Conservation (phyloP, 176 grass and related monocot species). For the Oryza rufipogon region DNA sequence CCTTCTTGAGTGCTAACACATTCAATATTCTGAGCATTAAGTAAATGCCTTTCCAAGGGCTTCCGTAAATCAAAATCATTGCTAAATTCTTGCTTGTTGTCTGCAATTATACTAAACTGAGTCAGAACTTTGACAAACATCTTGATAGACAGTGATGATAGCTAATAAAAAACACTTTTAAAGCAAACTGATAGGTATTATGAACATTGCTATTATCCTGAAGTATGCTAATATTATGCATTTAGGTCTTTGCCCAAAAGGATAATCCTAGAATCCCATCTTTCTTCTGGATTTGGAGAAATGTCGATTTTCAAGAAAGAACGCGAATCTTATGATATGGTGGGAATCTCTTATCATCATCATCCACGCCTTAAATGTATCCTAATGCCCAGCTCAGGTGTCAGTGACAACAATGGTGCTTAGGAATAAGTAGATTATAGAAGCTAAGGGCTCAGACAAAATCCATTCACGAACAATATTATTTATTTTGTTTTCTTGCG, state of each 20-base stretch:
- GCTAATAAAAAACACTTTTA: not conserved
- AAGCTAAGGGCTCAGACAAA: not conserved
- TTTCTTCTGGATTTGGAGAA: too few relatives aligned
- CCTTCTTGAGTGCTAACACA: conserved; percentile 77
- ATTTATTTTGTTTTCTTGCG: not conserved
- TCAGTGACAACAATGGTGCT: not conserved
- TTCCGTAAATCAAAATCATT: conserved; percentile 94
- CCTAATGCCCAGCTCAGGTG: not conserved
- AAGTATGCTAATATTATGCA: too few relatives aligned
- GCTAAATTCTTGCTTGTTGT: conserved; percentile 74
- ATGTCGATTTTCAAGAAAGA: too few relatives aligned
- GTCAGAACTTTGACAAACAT: not conserved
- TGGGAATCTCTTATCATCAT: too few relatives aligned
- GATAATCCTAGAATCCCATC: too few relatives aligned
- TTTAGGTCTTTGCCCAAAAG: too few relatives aligned
- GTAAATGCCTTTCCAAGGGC: conserved; percentile 71
- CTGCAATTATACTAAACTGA: conserved; percentile 53
- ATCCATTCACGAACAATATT: not conserved
- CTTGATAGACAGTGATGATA: not conserved
- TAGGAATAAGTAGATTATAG: conserved; percentile 17
- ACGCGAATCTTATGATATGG: too few relatives aligned
- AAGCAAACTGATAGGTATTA: not conserved
- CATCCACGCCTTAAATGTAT: too few relatives aligned
- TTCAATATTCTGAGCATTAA: conserved; percentile 66
- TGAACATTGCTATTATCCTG: not conserved